Base-by-base conservation (phyloP, 2,329 filamentous ascomycete genomes). In the Aspergillus sp. region DNA sequence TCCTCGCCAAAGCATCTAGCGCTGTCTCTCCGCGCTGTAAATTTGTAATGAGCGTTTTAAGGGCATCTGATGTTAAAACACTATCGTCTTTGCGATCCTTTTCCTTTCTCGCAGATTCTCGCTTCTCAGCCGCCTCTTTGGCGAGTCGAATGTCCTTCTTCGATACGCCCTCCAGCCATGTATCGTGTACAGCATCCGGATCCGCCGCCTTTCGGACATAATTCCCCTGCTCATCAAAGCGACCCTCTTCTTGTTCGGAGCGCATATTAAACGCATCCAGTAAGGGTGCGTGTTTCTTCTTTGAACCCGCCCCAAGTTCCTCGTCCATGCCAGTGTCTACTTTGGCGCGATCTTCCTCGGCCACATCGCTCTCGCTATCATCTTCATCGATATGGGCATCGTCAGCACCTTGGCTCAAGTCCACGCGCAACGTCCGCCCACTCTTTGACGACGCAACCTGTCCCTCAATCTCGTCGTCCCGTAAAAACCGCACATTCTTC, bases 241-340 rank as follows among this genome's bases (percentile, higher is more conserved):
- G 85, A 1, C 95, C 95, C 69, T 98, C 94, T 72, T 98, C 93
- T 75, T 96, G 89, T 76, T 99, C 95, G 13, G 86, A 82, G 62
- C 87, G 88, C 84, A 99, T 91, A 73, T 99, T 98, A 84, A 99
- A 99, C 3, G 94, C 94, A 76, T 98, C 95, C 6, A 99, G 85
- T 75, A 95, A 92, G 1, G 95, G 95, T 1, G 95, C 95, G 76
- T 97, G 92, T 70, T 89, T 91, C 80, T 97, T 98, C 69, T 96
- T 90, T 2, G 91, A 91, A 15, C 95, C 95, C 1, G 92, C 89
- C 2, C 95, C 95, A 6, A 99, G 83, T 76, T 99, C 95, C 58
- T 93, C 90, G 68, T 97, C 95, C 17, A 97, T 74, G 19, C 87
- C 91, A 63, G 91, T 88, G 66, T 91, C 92, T 38, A 91, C 78